A percentile compares a stretch with the other conserved stretches of the same genome.
Conservation (phyloP, 805 yeast species). For the Candida quercuum region DNA sequence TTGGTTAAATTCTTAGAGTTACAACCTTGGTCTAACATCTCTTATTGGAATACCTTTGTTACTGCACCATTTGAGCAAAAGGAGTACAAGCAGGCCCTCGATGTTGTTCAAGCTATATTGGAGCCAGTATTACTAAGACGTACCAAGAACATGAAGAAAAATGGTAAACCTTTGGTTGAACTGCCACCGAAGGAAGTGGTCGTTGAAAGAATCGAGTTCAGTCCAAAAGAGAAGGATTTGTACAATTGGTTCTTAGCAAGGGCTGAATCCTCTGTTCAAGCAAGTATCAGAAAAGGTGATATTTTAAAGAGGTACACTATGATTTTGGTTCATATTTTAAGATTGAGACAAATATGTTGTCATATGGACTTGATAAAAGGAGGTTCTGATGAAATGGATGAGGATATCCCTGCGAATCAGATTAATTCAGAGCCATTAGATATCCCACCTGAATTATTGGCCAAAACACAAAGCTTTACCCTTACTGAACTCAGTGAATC, state of each 20-base stretch:
- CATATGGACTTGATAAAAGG: conserved; percentile 64
- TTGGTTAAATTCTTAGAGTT: conserved; percentile 65
- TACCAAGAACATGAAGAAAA: conserved; percentile 78
- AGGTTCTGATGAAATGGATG: conserved; percentile 47
- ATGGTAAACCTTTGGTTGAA: conserved; percentile 70
- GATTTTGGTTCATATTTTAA: conserved; percentile 73
- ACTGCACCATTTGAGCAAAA: conserved; percentile 78
- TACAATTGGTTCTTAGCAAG: conserved; percentile 64
- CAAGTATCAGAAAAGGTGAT: conserved; percentile 59
- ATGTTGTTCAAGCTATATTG: conserved; percentile 77
- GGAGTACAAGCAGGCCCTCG: conserved; percentile 65
- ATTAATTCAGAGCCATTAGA: conserved; percentile 6
- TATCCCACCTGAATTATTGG: conserved; percentile 17
- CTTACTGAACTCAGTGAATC: conserved; percentile 11
- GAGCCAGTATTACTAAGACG: conserved; percentile 81
- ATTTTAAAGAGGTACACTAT: conserved; percentile 69
- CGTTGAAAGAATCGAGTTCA: conserved; percentile 63
- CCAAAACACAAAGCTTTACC: conserved; percentile 4
- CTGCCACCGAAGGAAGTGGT: conserved; percentile 73
- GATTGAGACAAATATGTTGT: conserved; percentile 86
- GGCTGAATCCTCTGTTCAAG: conserved; percentile 59
- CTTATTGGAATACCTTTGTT: conserved; percentile 84
- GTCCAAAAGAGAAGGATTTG: conserved; percentile 56
- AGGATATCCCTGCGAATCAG: conserved; percentile 28
- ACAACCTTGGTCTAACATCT: conserved; percentile 87